A percentile compares a stretch with the other conserved stretches of the same genome.
Conservation (phyloP, 2,329 filamentous ascomycete species). For the Aspergillus jensenii region DNA sequence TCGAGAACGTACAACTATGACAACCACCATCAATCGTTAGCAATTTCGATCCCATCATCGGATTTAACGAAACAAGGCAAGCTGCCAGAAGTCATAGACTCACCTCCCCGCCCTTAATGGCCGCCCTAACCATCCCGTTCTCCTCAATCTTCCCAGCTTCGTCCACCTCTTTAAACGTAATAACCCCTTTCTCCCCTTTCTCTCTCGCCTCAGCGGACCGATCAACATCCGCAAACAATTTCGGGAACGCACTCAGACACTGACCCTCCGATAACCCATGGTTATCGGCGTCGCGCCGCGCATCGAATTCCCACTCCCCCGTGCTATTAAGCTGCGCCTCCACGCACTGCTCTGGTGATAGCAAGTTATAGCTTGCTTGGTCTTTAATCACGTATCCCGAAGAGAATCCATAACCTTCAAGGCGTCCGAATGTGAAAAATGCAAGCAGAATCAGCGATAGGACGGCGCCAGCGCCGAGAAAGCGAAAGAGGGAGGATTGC, state of each 20-base stretch:
- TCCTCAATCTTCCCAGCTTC: slow-evolving; percentile 25
- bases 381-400: too few relatives aligned
- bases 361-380: too few relatives aligned
- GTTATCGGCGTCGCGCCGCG: slow-evolving; percentile 35
- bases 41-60: neutral
- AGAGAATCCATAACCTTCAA: too few relatives aligned
- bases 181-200: slow-evolving; percentile 18
- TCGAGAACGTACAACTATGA: slow-evolving; percentile 39
- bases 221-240: slow-evolving; percentile 39
- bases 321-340: neutral
- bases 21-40: neutral
- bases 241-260: slow-evolving; percentile 43
- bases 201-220: slow-evolving; percentile 24
- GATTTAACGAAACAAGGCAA: neutral
- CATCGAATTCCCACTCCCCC: slow-evolving; percentile 32
- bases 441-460: slow-evolving; percentile 27
- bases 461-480: slow-evolving; percentile 26
- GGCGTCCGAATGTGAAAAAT: slow-evolving; percentile 27
- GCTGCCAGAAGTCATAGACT: slow-evolving; percentile 6
- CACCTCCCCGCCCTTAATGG: slow-evolving; percentile 39
- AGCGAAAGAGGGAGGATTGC: slow-evolving; percentile 26
- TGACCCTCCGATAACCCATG: slow-evolving; percentile 37
- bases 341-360: neutral
- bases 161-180: slow-evolving; percentile 37
- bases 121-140: slow-evolving; percentile 38